Conservation (phyloP, 345 rosid genomes). For the Turritis glabra region DNA sequence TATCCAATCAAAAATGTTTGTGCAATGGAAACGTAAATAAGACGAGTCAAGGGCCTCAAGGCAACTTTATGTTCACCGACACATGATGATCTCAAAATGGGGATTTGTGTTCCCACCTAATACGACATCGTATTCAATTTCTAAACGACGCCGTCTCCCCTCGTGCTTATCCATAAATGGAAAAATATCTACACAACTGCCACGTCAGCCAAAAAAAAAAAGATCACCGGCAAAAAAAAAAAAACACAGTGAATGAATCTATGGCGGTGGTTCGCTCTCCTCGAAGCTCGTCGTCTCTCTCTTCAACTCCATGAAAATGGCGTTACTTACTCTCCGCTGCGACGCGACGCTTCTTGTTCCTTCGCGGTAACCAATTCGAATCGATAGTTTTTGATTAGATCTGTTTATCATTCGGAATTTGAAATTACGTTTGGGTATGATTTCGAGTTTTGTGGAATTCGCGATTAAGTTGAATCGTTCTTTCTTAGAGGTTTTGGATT, state of each 20-base stretch:
- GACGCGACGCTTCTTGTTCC: conserved; percentile 7
- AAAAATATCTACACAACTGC: conserved; percentile 9
- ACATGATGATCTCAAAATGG: background rate
- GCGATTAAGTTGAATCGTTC: background rate
- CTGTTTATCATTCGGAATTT: background rate
- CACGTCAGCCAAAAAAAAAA: conserved; percentile 20
- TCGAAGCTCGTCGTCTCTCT: conserved; percentile 5
- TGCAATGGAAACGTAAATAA: background rate
- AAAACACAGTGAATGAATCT: conserved; percentile 7
- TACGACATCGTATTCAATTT: conserved; percentile 28
- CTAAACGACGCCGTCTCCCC: background rate
- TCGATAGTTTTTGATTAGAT: background rate
- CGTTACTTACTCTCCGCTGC: conserved; percentile 10
- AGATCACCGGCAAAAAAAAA: background rate
- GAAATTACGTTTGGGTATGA: background rate
- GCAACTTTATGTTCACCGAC: conserved; percentile 15
- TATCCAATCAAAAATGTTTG: background rate
- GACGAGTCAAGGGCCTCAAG: background rate
- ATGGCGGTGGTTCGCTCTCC: conserved; percentile 18
- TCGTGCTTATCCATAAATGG: conserved; percentile 19
- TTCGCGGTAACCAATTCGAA: background rate
- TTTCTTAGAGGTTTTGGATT: background rate
- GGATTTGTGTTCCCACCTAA: conserved; percentile 20
- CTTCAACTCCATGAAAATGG: conserved; percentile 21
- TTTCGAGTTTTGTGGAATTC: background rate